Percentiles rank a stretch among this genome's conserved stretches.
These are phyloP conservation scores for Naganishia kalamii DNA, from an alignment of 768 basidiomycete genomes.

Conservation along the genomic window DNA sequence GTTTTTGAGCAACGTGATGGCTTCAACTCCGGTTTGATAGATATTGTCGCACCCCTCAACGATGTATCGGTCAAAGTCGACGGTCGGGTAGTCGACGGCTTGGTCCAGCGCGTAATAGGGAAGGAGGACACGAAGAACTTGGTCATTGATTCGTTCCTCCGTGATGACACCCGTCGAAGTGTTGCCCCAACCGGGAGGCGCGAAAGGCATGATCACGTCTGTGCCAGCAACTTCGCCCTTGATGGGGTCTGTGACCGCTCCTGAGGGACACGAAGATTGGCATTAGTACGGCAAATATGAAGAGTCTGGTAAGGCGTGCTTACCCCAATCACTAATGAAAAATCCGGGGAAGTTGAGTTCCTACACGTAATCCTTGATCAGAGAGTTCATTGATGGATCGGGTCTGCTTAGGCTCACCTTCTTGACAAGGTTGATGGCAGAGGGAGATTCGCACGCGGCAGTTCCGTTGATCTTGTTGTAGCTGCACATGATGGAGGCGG, in stretches of 20 bases:
- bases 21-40: slow-evolving; percentile 3
- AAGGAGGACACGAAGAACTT: slow-evolving; percentile 7
- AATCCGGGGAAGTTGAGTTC: slow-evolving; percentile 14
- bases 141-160: not conserved
- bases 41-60: slow-evolving; percentile 1
- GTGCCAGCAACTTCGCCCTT: slow-evolving; percentile 3
- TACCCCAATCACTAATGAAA: slow-evolving; percentile 13
- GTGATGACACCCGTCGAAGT: not conserved
- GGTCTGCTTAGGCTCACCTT: not conserved
- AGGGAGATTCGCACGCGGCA: not conserved
- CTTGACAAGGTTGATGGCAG: not conserved
- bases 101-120: slow-evolving; percentile 51
- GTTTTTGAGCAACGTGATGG: slow-evolving; percentile 12
- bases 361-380: not conserved
- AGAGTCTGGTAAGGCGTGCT: too few relatives aligned
- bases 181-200: not conserved
- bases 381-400: not conserved
- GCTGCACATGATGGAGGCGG: slow-evolving; percentile 11
- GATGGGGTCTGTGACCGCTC: slow-evolving; percentile 6
- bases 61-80: slow-evolving; percentile 55
- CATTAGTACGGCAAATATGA: too few relatives aligned
- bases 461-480: slow-evolving; percentile 17
- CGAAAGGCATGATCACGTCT: slow-evolving; percentile 7
- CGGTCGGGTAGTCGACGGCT: slow-evolving; percentile 58
- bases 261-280: too few relatives aligned